phyloP scores from a whole-genome alignment of 2,329 filamentous ascomycete genomes.

The Botrytis galanthina region DNA sequence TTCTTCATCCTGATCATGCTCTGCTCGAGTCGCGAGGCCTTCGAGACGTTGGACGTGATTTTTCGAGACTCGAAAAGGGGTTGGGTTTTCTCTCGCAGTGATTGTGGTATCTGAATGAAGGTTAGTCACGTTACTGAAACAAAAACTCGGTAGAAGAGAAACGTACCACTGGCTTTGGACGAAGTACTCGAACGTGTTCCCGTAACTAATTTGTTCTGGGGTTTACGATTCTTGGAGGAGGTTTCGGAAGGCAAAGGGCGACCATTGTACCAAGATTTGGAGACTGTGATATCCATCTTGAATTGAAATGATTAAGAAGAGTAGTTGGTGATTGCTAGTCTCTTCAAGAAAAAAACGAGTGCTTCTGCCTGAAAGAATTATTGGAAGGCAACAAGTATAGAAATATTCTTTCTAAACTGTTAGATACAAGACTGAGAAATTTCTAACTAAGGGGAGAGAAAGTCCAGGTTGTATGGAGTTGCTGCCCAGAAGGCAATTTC shows the following conservation, averaged over 20 bases:
- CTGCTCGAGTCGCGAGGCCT: background rate
- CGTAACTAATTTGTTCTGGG: rapidly evolving
- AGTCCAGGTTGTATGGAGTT: background rate
- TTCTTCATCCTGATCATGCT: background rate
- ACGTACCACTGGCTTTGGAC: background rate
- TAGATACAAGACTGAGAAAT: background rate
- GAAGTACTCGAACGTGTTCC: background rate
- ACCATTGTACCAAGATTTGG: background rate
- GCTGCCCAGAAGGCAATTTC: background rate
- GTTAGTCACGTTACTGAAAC: background rate
- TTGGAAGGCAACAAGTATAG: background rate
- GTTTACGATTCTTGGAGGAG: background rate
- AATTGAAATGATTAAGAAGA: background rate
- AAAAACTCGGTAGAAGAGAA: too few species aligned
- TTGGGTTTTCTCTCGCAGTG: background rate
- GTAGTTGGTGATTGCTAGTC: background rate
- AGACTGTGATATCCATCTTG: background rate
- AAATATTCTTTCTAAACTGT: background rate
- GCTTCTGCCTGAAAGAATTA: background rate
- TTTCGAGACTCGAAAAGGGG: background rate
- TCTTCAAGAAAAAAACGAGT: background rate
- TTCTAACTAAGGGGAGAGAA: background rate
- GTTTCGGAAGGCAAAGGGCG: too few species aligned
- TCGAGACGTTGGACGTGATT: background rate
- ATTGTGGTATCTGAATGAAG: background rate